Percentiles rank a stretch among this genome's conserved stretches.
These are phyloP conservation scores for Spinellus fusiger DNA, from an alignment of 192 early-diverging fungal species.

Conservation along the genomic window DNA sequence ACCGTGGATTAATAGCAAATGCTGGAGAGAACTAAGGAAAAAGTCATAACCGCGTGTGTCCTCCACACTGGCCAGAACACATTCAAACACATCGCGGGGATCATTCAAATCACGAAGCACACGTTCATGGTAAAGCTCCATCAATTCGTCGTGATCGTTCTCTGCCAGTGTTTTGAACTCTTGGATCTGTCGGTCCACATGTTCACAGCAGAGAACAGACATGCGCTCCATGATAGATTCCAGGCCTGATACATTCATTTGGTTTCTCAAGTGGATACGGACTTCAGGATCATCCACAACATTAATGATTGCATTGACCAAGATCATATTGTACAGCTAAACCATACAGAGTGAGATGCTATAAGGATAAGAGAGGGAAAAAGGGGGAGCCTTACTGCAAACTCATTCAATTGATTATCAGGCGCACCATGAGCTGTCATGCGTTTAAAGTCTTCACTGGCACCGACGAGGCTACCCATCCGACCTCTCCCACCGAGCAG, in stretches of 20 bases:
- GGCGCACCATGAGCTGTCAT: constrained; percentile 46
- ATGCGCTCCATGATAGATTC: constrained; percentile 56
- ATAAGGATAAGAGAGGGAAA: too few species aligned
- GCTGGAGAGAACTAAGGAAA: constrained; percentile 70
- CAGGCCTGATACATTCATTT: constrained; percentile 65
- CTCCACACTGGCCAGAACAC: constrained; percentile 62
- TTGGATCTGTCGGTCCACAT: constrained; percentile 28
- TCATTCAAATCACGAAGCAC: constrained; percentile 72
- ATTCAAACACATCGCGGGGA: constrained; percentile 70
- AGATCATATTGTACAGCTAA: constrained; percentile 67
- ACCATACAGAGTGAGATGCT: background rate
- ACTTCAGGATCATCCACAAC: constrained; percentile 72
- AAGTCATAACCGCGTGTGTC: constrained; percentile 66
- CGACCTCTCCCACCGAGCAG: constrained; percentile 73
- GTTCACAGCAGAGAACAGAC: constrained; percentile 43
- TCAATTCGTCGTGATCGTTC: constrained; percentile 52
- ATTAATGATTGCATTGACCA: constrained; percentile 70
- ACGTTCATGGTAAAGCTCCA: constrained; percentile 59
- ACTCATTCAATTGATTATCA: constrained; percentile 70
- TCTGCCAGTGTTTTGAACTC: constrained; percentile 23
- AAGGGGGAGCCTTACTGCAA: constrained; percentile 55
- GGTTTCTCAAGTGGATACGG: constrained; percentile 66
- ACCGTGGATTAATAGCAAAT: constrained; percentile 65
- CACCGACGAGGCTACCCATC: constrained; percentile 72
- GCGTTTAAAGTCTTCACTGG: constrained; percentile 65